A percentile compares a stretch with the other conserved stretches of the same genome.
phyloP scores from a whole-genome alignment of 2,329 filamentous ascomycete species.

The Claviceps fusiformis region DNA sequence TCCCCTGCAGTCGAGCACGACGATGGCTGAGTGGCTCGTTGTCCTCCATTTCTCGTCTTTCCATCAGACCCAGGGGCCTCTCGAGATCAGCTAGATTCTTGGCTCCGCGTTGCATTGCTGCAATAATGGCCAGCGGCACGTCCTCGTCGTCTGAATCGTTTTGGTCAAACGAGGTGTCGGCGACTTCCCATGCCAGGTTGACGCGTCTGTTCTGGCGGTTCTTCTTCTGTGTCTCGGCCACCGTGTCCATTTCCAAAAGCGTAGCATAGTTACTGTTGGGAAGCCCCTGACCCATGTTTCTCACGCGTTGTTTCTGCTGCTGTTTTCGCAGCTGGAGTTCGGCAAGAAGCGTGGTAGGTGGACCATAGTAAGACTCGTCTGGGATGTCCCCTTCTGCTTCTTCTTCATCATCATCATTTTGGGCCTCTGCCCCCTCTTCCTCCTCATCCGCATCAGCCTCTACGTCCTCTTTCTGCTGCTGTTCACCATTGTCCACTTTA shows the following conservation, averaged over 20 bases:
- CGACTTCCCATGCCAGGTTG: conserved; percentile 82
- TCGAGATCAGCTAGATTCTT: conserved; percentile 41
- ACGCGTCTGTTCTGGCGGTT: conserved; percentile 62
- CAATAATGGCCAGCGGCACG: conserved; percentile 72
- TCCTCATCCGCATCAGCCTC: conserved; percentile 31
- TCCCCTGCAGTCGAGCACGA: conserved; percentile 59
- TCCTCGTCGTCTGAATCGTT: conserved; percentile 59
- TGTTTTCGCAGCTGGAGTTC: conserved; percentile 86
- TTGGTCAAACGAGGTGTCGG: conserved; percentile 29
- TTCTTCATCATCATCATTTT: conserved; percentile 23
- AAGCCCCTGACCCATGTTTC: conserved; percentile 41
- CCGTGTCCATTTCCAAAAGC: conserved; percentile 76
- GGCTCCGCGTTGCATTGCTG: conserved; percentile 42
- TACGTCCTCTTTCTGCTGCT: conserved; percentile 8
- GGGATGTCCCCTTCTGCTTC: conserved; percentile 28
- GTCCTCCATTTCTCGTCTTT: conserved; percentile 75
- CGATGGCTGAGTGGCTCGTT: conserved; percentile 76
- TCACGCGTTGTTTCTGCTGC: conserved; percentile 67
- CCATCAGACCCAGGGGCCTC: conserved; percentile 60
- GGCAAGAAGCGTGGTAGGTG: conserved; percentile 80
- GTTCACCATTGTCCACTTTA: neutral
- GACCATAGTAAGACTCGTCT: conserved; percentile 46
- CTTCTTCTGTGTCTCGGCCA: conserved; percentile 71
- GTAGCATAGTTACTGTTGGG: conserved; percentile 83
- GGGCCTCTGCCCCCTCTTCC: conserved; percentile 16